These are phyloP conservation scores for Capillidium heterosporum DNA, from an alignment of 371 early-diverging fungal species.

Conservation along the genomic window DNA sequence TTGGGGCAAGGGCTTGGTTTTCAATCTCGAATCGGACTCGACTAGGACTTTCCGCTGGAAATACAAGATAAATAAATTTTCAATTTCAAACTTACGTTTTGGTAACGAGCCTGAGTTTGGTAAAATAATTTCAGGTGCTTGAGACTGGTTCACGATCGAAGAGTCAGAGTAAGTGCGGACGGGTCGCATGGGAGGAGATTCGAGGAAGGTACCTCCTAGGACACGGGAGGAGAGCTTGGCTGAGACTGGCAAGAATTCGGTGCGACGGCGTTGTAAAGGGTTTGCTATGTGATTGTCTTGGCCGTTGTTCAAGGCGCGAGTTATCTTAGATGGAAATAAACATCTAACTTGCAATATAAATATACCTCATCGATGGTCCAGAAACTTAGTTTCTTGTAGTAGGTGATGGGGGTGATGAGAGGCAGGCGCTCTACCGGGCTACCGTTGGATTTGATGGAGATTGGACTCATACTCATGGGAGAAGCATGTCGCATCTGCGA, in stretches of 20 bases:
- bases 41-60: too few relatives aligned
- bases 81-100: too few relatives aligned
- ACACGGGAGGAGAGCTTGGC: constrained; percentile 1
- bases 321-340: background rate
- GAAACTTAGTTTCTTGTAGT: constrained; percentile 2
- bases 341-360: background rate
- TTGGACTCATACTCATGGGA: background rate
- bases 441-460: background rate
- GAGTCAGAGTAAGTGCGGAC: constrained; percentile 2
- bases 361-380: constrained; percentile 4
- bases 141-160: too few relatives aligned
- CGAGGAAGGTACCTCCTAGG: background rate
- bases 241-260: constrained; percentile 6
- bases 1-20: too few relatives aligned
- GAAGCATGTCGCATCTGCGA: background rate
- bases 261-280: constrained; percentile 3
- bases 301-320: too few relatives aligned
- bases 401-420: background rate
- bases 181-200: background rate
- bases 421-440: background rate
- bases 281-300: background rate
- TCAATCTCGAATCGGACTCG: too few relatives aligned
- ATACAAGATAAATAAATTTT: too few relatives aligned
- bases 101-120: too few relatives aligned
- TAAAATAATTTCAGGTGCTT: too few relatives aligned